phyloP scores from a whole-genome alignment of 2,329 filamentous ascomycete species.

The Achaetomium macrosporum region DNA sequence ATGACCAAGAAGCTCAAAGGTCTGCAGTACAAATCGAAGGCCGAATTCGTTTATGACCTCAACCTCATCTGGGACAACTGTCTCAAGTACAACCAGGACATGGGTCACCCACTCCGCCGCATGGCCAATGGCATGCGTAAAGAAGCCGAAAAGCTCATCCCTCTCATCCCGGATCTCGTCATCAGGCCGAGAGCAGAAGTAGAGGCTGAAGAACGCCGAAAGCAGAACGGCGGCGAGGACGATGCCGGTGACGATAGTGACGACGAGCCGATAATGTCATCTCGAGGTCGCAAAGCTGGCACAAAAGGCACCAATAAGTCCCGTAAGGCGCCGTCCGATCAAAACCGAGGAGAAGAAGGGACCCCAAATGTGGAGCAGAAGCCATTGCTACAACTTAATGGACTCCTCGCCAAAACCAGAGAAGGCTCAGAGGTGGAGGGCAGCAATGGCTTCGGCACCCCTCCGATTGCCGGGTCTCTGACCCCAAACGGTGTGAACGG shows the following conservation, averaged over 20 bases:
- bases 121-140: conserved; percentile 96
- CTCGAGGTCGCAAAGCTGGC: conserved; percentile 80
- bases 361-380: conserved; percentile 74
- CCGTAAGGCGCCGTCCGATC: conserved; percentile 66
- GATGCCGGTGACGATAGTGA: conserved; percentile 88
- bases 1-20: conserved; percentile 98
- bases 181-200: conserved; percentile 91
- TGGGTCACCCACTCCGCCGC: conserved; percentile 78
- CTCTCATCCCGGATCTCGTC: conserved; percentile 85
- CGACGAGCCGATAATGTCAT: conserved; percentile 97
- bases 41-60: conserved; percentile 88
- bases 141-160: conserved; percentile 93
- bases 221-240: conserved; percentile 78
- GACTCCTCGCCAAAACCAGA: conserved; percentile 51
- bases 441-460: conserved; percentile 81
- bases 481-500: conserved; percentile 72
- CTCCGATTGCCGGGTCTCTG: conserved; percentile 65
- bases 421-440: conserved; percentile 80
- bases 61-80: conserved; percentile 98
- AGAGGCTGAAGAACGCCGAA: conserved; percentile 77
- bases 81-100: conserved; percentile 88
- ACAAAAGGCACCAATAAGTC: conserved; percentile 71
- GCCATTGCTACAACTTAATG: conserved; percentile 62
- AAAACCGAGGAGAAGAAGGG: conserved; percentile 74
- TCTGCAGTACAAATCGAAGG: conserved; percentile 76